Base-by-base conservation (phyloP, 1,284 basidiomycete genomes). In the Tilletia walkeri region DNA sequence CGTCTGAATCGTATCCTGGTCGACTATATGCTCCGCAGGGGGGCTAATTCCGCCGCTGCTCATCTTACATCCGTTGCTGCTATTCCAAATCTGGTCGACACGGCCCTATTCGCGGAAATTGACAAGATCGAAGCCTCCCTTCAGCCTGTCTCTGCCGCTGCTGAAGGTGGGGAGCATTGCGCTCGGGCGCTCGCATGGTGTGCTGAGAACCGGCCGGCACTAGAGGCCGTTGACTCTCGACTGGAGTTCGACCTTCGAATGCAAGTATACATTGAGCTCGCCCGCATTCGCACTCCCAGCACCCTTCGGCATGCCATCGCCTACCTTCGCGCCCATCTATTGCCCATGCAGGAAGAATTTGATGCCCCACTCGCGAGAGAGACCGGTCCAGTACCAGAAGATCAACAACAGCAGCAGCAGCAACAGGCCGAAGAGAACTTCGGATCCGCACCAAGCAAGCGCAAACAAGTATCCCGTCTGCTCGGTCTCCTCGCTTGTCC, bases 231-330 rank as follows among this genome's bases (percentile, higher is more conserved):
- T 80, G 94, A 92, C 92, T 94, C 91, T 84, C 91, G 93, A 16
- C 88, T 99, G 59, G 96, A 99, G 85, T 97, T 98, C 84, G 92
- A 95, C 72, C 88, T 99, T 39, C 89, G 96, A 24, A 86, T 97
- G 61, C 96, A 99, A 85, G 94, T 98, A 85, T 98, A 92, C 83
- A 93, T 99, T 78, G 96, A 99, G 84, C 87, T 98, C 88, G 71
- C 72, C 0, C 66, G 79, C 7, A 67, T 54, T 0, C 45, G 80
- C 0, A 69, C 71, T 0, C 20, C 67, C 1, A 68, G 73, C 24
- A 70, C 69, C 7, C 87, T 86, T 4, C 79, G 86, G 45, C 90
- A 92, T 66, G 96, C 96, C 1, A 94, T 98, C 73, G 86, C 88
- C 0, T 97, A 99, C 84, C 88, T 89, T 20, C 88, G 89, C 80